These are phyloP conservation scores for Triangularia setosa DNA, from an alignment of 2,329 filamentous ascomycete species.

Conservation along the genomic window DNA sequence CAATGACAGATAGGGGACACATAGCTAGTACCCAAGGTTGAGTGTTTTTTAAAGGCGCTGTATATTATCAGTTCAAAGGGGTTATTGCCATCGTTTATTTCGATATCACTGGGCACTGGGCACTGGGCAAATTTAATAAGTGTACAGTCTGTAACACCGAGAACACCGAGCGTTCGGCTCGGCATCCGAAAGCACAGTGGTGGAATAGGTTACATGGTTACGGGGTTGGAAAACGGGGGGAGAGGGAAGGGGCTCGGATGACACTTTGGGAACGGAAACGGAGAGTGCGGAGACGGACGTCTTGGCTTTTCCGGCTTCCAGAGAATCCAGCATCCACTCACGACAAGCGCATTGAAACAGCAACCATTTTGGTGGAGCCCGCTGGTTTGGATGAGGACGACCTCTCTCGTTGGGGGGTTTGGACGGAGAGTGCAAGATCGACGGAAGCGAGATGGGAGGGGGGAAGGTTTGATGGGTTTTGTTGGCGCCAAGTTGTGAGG, in stretches of 20 bases:
- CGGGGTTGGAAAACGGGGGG: too few relatives aligned
- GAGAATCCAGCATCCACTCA: too few relatives aligned
- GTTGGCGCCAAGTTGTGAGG: constrained; percentile 1
- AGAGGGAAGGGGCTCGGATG: too few relatives aligned
- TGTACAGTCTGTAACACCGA: neutral
- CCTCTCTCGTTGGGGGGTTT: too few relatives aligned
- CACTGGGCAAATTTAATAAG: neutral
- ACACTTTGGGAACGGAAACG: neutral
- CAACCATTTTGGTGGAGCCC: neutral
- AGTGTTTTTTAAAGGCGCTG: too few relatives aligned
- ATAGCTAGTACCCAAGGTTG: too few relatives aligned
- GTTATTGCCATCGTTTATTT: neutral
- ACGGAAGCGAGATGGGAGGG: constrained; percentile 15
- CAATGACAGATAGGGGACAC: too few relatives aligned
- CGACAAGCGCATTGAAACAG: neutral
- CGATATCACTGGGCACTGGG: neutral
- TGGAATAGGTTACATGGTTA: neutral
- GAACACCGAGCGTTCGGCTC: neutral
- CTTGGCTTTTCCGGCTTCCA: neutral
- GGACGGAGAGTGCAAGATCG: constrained; percentile 4
- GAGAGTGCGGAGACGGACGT: neutral
- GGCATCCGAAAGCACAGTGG: neutral
- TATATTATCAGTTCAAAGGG: neutral
- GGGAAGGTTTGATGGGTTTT: neutral
- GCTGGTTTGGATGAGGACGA: neutral